phyloP scores from a whole-genome alignment of 345 rosid species.

The Eucalyptus coolabah region DNA sequence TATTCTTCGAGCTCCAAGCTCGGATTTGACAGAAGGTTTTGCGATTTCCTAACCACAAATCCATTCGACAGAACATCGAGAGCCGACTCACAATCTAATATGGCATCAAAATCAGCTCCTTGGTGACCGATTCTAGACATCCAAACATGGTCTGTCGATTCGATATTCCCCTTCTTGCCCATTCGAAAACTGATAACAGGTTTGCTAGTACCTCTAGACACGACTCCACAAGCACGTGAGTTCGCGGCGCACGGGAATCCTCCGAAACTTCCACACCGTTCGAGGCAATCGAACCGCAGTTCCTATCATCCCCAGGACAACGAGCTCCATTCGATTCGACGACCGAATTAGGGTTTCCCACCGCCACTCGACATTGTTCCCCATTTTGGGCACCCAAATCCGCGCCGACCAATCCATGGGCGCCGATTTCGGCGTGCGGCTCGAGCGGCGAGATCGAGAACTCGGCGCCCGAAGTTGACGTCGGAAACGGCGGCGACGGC shows the following conservation, averaged over 20 bases:
- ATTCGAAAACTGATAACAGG: slow-evolving; percentile 12
- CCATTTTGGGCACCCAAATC: no score
- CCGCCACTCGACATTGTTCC: no score
- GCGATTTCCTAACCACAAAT: slow-evolving; percentile 43
- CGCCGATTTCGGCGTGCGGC: accelerated
- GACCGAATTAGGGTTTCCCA: no score
- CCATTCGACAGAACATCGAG: slow-evolving; percentile 42
- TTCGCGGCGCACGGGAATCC: background rate
- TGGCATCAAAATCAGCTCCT: slow-evolving; percentile 16
- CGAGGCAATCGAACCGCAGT: background rate
- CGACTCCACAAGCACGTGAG: background rate
- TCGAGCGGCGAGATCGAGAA: slow-evolving; percentile 8
- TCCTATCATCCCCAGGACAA: background rate
- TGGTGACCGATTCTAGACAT: background rate
- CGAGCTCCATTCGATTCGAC: background rate
- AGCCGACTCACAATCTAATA: slow-evolving; percentile 21
- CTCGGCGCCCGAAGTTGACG: slow-evolving; percentile 40
- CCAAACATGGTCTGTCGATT: slow-evolving; percentile 7
- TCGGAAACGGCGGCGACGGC: slow-evolving; percentile 40
- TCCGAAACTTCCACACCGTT: background rate
- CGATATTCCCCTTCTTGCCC: slow-evolving; percentile 30
- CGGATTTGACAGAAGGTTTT: background rate
- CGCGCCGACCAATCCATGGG: no score
- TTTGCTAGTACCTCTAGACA: background rate
- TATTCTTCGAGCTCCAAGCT: slow-evolving; percentile 22